These are phyloP conservation scores for Tulasnella sp. DNA, from an alignment of 768 basidiomycete species.

Conservation along the genomic window DNA sequence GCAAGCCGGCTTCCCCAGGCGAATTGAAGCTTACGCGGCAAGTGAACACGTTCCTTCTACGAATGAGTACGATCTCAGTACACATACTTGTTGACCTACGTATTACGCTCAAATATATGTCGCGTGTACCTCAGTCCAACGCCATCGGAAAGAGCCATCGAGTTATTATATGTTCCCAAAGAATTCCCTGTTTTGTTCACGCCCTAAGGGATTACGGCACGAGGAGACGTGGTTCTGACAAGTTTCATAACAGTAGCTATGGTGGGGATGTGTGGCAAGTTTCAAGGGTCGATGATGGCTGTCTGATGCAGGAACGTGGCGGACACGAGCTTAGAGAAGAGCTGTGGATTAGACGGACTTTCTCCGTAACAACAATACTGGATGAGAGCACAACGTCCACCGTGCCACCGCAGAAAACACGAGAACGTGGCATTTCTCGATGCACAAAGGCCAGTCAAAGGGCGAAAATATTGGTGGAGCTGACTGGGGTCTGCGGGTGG, in stretches of 20 bases:
- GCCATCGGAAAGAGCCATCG: not conserved
- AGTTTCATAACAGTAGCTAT: not conserved
- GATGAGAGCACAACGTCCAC: slow-evolving; percentile 1
- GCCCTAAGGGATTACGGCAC: not conserved
- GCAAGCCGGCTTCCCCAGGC: not conserved
- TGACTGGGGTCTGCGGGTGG: not conserved
- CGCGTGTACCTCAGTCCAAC: not conserved
- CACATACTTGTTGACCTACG: not conserved
- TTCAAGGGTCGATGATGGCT: not conserved
- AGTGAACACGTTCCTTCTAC: not conserved
- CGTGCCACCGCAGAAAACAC: not conserved
- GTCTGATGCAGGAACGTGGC: slow-evolving; percentile 7
- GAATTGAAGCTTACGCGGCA: not conserved
- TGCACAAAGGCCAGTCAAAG: not conserved
- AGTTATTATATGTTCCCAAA: not conserved
- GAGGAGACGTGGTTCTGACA: slow-evolving; percentile 1
- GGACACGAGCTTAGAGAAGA: not conserved
- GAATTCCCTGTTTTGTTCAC: not conserved
- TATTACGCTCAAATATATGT: not conserved
- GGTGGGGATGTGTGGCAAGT: not conserved
- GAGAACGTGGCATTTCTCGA: not conserved
- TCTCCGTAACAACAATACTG: slow-evolving; percentile 8
- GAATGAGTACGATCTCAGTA: not conserved
- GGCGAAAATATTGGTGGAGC: not conserved
- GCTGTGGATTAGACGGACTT: not conserved